Base-by-base conservation (phyloP, 352 stramenopile species). In the Phytophthora chlamydospora region DNA sequence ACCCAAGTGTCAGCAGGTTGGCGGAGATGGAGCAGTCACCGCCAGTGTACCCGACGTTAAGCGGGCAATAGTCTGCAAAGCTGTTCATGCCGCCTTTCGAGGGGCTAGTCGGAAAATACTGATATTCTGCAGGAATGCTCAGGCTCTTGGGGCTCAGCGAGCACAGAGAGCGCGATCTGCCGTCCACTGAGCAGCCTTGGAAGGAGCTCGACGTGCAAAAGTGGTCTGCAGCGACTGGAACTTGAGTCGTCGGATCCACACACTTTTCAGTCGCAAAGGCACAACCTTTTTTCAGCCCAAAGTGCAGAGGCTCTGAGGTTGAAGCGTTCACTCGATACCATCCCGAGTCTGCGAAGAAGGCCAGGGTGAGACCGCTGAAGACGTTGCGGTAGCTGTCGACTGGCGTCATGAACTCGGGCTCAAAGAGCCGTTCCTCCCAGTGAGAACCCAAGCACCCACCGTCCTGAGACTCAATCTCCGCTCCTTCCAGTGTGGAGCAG, bases 391-490 rank as follows among this genome's bases (percentile, higher is more conserved):
- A 90, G 48, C 80, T 91, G 14, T 74, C 78, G 2, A 91, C 66
- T 0, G 85, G 73, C 2, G 79, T 78, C 83, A 94, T 92, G 58
- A 85, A 85, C 62, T 91, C 80, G 5, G 81, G 64, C 33, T 91
- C 80, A 44, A 92, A 92, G 19, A 92, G 65, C 3, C 85, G 73
- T 57, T 92, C 81, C 58, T 94, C 85, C 81, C 80, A 92, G 45
- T 94, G 85, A 4, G 79, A 91, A 0, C 85, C 85, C 14, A 90
- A 34, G 52, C 82, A 92, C 0, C 75, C 76, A n/a, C 80, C 76
- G 56, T 90, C 80, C n/a, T 91, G 76, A 12, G 78, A 87, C 53
- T 94, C 85, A 5, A 94, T 69, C 46, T 94, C 83, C 0, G 78
- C 80, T 13, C 85, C 83, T 19, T 70, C 51, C 6, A 94, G 52